phyloP scores from a whole-genome alignment of 345 rosid genomes.

The Diplotaxis tenuifolia region DNA sequence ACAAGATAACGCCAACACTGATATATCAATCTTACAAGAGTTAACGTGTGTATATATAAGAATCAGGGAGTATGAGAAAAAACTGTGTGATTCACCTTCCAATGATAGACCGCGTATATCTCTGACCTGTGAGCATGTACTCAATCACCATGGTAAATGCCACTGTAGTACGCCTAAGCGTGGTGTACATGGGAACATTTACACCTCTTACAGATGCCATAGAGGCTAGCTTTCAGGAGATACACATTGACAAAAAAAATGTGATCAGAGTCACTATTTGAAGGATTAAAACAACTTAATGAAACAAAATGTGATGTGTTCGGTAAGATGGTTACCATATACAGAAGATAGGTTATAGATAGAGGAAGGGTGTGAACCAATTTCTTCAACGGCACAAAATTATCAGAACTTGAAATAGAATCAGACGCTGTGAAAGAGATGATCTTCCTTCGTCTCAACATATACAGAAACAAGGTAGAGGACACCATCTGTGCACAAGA shows the following conservation, averaged over 20 bases:
- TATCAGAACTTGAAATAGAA: conserved; percentile 49
- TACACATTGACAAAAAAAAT: conserved; percentile 21
- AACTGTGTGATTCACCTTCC: conserved; percentile 59
- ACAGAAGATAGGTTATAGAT: conserved; percentile 71
- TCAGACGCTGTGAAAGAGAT: conserved; percentile 65
- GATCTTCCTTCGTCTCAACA: conserved; percentile 59
- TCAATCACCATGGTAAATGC: conserved; percentile 93
- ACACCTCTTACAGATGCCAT: conserved; percentile 98
- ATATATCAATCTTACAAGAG: conserved; percentile 44
- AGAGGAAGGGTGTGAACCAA: conserved; percentile 76
- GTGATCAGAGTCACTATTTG: conserved; percentile 16
- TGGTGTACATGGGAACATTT: conserved; percentile 98
- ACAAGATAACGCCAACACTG: conserved; percentile 88
- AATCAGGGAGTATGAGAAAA: conserved; percentile 34
- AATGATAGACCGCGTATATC: conserved; percentile 64
- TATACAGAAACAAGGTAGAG: conserved; percentile 71
- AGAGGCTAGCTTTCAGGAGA: conserved; percentile 70
- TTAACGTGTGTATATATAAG: conserved; percentile 45
- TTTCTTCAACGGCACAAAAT: conserved; percentile 64
- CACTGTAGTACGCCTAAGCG: conserved; percentile 93
- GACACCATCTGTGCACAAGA: conserved; percentile 61
- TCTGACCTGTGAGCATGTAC: conserved; percentile 75
- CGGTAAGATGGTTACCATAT: conserved; percentile 62
- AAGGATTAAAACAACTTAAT: background rate
- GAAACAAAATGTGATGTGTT: background rate